Evolutionary conservation across 2,329 filamentous ascomycete genomes (phyloP), one percentile per base, ranked within the genome.

Genomic region (Aspergillus luchuensis): DNA sequence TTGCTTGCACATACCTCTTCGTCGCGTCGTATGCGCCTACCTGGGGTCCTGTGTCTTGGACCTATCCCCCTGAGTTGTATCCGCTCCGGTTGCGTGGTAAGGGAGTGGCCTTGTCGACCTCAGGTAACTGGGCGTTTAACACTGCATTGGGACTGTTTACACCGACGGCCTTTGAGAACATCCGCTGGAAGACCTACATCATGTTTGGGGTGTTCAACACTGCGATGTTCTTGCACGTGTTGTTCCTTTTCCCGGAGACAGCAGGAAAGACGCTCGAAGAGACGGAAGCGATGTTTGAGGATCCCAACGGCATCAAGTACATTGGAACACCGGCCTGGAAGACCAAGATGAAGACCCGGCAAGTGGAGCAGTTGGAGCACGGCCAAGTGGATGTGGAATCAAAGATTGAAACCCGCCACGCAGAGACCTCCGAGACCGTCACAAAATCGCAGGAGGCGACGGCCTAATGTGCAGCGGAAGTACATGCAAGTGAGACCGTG

Each of bases 211-310:
- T 85, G 11, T 91, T 91, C 79, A 89, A 89, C 72, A 82, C 82
- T 0, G 80, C 80, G 5, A 88, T 89, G 62, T 85, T 87, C 48
- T 69, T 91, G 33, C 87, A 91, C 73, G 85, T 89, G 69, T 84
- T 84, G 72, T 80, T 92, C 64, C 74, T 82, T 15, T 87, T 86
- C 66, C 88, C 87, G 0, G 84, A 91, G 76, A 91, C 89, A 0
- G 85, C 86, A 41, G 89, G 89, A 11, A 90, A 87, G 76, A 89
- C 88, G 0, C 84, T 92, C 0, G 90, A 93, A 72, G 89, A 92
- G 74, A 88, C 91, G 72, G 89, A 90, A 66, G 85, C 86, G 5
- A 87, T 92, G 64, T 92, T 92, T 69, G 74, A 73, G 38, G 73
- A 76, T 30, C 72, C 74, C 15, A 61, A 69, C 11, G 70, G 71